Evolutionary conservation across 73 alveolate genomes (phyloP), one percentile per base, ranked within the genome.

Genomic region (Stentor coeruleus): DNA sequence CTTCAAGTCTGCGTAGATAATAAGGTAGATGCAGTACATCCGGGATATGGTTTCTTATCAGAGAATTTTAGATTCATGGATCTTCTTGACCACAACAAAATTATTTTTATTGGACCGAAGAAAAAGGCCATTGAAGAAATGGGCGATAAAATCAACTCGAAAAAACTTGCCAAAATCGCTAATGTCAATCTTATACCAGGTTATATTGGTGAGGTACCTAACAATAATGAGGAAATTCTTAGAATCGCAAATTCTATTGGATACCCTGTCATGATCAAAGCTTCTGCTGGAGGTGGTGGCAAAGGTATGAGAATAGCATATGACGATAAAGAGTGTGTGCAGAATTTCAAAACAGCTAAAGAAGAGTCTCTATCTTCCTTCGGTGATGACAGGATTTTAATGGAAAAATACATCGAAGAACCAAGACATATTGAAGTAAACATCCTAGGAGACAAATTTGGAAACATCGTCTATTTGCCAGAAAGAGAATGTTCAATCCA

Each of bases 231-330:
- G 42, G 92, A 72, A 35, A 66, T 87, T 35, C 72, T 87, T 59
- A 73, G 85, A 86, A 87, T 90, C n/a, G 94, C 97, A 3, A 81
- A 87, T 73, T 86, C 86, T 74, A 94, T 94, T 35, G 96, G 96
- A 30, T 94, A 89, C 90, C 98, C 98, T 37, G 98, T 94, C 86
- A 88, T 94, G 89, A 87, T 94, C 74, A 94, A 94, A 79, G 97
- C 98, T 76, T 91, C 96, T 26, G 92, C 94, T 66, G 98, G 98
- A 14, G 98, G 98, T 82, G 98, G 98, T 86, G 98, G 98, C 28
- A 92, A 92, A 76, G 98, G 98, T 37, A 94, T 94, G 98, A 86
- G 97, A 59, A 92, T 90, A 38, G 98, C 95, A 35, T 87, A 81
- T 77, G 86, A 84, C 58, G 95, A 87, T 74, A 77, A 83, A 38